Evolutionary conservation across 2,329 filamentous ascomycete genomes (phyloP).

Genomic region (Dactylonectria macrodidyma): DNA sequence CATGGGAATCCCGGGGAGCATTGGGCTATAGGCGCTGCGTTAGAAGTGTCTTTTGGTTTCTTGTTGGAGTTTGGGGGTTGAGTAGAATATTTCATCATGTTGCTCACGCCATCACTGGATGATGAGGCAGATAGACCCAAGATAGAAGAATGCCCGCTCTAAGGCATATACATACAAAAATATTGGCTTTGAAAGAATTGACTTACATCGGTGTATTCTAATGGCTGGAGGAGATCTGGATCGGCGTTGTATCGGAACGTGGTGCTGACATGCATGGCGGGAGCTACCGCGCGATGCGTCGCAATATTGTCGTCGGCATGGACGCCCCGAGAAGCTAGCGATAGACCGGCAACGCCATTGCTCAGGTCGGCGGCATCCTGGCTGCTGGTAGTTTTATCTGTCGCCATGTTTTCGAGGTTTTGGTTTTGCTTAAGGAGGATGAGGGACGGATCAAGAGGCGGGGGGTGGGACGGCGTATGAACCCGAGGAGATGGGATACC

Average conservation of each 20-base stretch:
- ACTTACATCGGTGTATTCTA: slow-evolving; percentile 71
- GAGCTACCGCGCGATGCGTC: slow-evolving; percentile 83
- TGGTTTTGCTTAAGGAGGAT: not conserved
- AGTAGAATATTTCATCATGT: not conserved
- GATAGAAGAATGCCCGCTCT: slow-evolving; percentile 3
- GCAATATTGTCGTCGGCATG: slow-evolving; percentile 88
- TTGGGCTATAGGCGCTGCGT: slow-evolving; percentile 57
- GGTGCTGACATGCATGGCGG: slow-evolving; percentile 90
- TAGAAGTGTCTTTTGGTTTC: slow-evolving; percentile 12
- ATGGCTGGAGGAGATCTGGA: slow-evolving; percentile 73
- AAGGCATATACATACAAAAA: not conserved
- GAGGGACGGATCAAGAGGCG: not conserved
- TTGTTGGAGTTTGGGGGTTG: not conserved
- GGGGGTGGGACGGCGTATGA: not conserved
- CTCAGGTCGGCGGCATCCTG: slow-evolving; percentile 27
- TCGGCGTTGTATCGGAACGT: slow-evolving; percentile 87
- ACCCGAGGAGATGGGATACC: not conserved
- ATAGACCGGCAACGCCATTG: slow-evolving; percentile 45
- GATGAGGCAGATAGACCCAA: not conserved
- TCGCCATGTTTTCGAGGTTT: slow-evolving; percentile 35
- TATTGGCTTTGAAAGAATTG: not conserved
- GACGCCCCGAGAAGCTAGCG: slow-evolving; percentile 80
- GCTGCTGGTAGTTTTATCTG: slow-evolving; percentile 37
- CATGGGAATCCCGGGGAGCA: slow-evolving; percentile 72
- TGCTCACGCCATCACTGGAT: not conserved